phyloP scores from a whole-genome alignment of 345 rosid species.

The Balakata baccata region DNA sequence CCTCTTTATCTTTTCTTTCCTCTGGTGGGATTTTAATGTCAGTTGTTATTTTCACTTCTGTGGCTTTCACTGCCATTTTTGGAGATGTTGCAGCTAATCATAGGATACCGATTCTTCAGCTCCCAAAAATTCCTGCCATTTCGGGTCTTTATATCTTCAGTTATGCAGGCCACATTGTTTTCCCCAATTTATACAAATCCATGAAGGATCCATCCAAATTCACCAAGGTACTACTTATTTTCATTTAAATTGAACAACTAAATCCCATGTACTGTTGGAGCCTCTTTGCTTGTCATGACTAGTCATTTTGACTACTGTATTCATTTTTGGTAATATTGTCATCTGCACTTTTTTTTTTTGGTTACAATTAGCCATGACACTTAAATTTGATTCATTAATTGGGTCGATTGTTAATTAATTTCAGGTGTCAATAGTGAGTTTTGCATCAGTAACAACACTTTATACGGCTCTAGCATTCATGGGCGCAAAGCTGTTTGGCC shows the following conservation, averaged over 20 bases:
- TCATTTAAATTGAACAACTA: too few relatives aligned
- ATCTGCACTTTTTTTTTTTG: too few relatives aligned
- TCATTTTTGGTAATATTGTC: too few relatives aligned
- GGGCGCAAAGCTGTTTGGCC: constrained; percentile 73
- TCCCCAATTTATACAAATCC: constrained; percentile 64
- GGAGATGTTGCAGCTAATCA: constrained; percentile 44
- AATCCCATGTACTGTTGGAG: too few relatives aligned
- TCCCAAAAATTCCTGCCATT: constrained; percentile 53
- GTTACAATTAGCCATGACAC: too few relatives aligned
- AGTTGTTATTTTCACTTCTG: constrained; percentile 50
- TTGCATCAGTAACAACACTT: constrained; percentile 46
- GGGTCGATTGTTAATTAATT: too few relatives aligned
- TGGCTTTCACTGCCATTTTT: constrained; percentile 48
- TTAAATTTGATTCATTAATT: too few relatives aligned
- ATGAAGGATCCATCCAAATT: constrained; percentile 80
- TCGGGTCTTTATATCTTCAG: constrained; percentile 69
- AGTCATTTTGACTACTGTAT: too few relatives aligned
- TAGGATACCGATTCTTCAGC: constrained; percentile 41
- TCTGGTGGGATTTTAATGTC: constrained; percentile 74
- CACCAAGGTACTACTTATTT: constrained; percentile 43
- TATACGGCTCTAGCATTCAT: constrained; percentile 58
- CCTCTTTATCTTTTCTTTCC: constrained; percentile 72
- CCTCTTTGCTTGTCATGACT: too few relatives aligned
- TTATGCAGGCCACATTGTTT: constrained; percentile 71
- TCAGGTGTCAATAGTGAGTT: constrained; percentile 72